phyloP scores from a whole-genome alignment of 306 rosid species.

The Lathyrus aphaca region DNA sequence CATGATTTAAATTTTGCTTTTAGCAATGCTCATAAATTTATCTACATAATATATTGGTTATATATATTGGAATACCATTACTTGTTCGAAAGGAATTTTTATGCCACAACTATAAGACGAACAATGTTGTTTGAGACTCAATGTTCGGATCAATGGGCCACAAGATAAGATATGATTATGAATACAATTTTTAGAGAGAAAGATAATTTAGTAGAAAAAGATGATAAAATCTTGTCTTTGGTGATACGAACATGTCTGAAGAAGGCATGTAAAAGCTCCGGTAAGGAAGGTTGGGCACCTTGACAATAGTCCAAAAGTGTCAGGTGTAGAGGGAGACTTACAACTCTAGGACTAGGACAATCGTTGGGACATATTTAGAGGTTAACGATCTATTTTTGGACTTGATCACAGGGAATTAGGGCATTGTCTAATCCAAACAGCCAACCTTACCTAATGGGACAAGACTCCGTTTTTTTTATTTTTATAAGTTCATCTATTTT shows the following conservation, averaged over 20 bases:
- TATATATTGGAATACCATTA: not conserved
- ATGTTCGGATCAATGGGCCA: not conserved
- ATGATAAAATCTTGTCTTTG: constrained; percentile 1
- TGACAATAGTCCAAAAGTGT: constrained; percentile 2
- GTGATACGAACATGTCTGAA: not conserved
- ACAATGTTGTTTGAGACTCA: constrained; percentile 1
- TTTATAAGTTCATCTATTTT: constrained; percentile 13
- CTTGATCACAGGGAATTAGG: not conserved
- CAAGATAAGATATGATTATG: not conserved
- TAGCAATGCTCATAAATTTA: not conserved
- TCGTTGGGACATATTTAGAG: constrained; percentile 1
- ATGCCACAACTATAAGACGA: not conserved
- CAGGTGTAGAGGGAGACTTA: constrained; percentile 1
- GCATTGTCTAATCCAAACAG: not conserved
- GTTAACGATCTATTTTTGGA: not conserved
- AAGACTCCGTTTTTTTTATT: not conserved
- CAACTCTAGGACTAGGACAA: not conserved
- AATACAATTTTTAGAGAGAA: constrained; percentile 7
- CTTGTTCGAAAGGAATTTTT: not conserved
- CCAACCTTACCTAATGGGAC: not conserved
- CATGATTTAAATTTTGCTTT: not conserved
- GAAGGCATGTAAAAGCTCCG: constrained; percentile 1
- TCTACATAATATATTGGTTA: constrained; percentile 16
- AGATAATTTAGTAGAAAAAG: not conserved
- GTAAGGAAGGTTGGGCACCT: constrained; percentile 3